Base-by-base conservation (phyloP, 257 asterid genomes). In the Capsicum chinense region DNA sequence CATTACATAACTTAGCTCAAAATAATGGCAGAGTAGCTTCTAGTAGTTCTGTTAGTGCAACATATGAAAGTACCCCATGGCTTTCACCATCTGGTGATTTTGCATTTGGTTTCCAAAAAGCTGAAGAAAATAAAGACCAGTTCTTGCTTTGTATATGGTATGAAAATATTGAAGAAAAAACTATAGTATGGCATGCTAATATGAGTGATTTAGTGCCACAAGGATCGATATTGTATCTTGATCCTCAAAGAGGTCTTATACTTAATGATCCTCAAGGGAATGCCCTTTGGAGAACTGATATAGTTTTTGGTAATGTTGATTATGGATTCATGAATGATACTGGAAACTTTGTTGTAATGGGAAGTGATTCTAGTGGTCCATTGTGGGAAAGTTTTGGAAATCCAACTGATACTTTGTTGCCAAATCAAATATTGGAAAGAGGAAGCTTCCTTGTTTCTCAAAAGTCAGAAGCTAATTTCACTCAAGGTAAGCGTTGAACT, bases 131-230 rank as follows among this genome's bases (percentile, higher is more conserved):
- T 64, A 26, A 26, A 26, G 63, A 83, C 56, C 85, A 79, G 9
- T 94, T 91, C 79, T 7, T 92, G 54, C 92, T 94, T 6, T 83
- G 92, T 80, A 89, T 94, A 57, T 94, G 98, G 98, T 91, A 88
- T 57, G 84, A 83, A 47, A 83, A 79, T 16, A 85, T 92, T 54
- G 91, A 91, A 0, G 88, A 87, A 3, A 59, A 81, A 17, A 90
- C 97, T 71, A 85, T 92, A 7, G 91, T 85, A n/a, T 94, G 97
- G 97, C 79, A 86, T 85, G 82, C 67, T 15, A 85, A 86, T n/a
- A 16, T 8, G 62, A 83, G 74, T 84, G 54, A 64, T 57, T 90
- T 88, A 0, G 93, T 91, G 0, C 91, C 91, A 3, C 87, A 83
- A 7, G 93, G 91, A 79, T 92, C 96, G 0, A 88, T 48, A 2